These are phyloP conservation scores for Coemansia sp. DNA, from an alignment of 192 early-diverging fungal genomes.

Conservation along the genomic window DNA sequence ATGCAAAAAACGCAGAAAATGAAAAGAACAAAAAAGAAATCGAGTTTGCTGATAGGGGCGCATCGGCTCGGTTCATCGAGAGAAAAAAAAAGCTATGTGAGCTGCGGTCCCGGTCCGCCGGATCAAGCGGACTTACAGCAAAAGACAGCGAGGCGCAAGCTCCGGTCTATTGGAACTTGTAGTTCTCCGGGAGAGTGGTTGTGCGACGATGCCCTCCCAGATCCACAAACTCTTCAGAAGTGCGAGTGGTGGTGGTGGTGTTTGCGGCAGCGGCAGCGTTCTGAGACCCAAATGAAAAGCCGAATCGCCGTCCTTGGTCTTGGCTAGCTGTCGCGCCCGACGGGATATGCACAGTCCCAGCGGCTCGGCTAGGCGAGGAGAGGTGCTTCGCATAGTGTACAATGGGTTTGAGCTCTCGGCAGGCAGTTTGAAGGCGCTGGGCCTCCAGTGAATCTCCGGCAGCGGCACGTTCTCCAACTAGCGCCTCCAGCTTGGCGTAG, in stretches of 20 bases:
- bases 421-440: conserved; percentile 17
- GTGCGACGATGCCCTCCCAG: conserved; percentile 31
- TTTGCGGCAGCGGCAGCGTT: neutral
- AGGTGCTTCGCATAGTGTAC: conserved; percentile 47
- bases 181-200: conserved; percentile 30
- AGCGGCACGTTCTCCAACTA: conserved; percentile 6
- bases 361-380: conserved; percentile 15
- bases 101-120: too few relatives aligned
- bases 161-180: conserved; percentile 12
- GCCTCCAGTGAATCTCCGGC: neutral
- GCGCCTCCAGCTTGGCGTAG: conserved; percentile 31
- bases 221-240: conserved; percentile 37
- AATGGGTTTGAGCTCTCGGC: conserved; percentile 49
- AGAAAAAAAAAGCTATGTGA: neutral
- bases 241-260: neutral
- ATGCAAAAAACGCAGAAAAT: too few relatives aligned
- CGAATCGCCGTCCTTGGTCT: conserved; percentile 5
- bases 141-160: neutral
- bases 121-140: too few relatives aligned
- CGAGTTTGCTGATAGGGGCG: too few relatives aligned
- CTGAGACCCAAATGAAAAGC: conserved; percentile 11
- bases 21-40: too few relatives aligned
- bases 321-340: conserved; percentile 9
- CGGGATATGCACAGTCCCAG: conserved; percentile 16
- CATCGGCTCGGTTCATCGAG: too few relatives aligned